Evolutionary conservation across 169 alveolate genomes (phyloP).

Genomic region (Besnoitia besnoiti): DNA sequence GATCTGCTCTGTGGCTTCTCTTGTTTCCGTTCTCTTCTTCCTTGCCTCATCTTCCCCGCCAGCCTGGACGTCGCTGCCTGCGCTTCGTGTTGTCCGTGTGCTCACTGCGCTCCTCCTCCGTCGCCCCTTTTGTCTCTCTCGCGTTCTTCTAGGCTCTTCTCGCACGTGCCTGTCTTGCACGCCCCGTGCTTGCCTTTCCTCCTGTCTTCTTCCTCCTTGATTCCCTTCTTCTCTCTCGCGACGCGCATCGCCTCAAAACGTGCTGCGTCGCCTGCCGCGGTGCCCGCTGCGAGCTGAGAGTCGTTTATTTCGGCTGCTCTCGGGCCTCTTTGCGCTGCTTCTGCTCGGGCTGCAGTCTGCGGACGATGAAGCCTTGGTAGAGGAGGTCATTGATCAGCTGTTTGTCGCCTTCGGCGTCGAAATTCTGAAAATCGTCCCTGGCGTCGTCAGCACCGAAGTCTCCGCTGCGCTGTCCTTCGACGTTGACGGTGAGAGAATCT

Average conservation of each 20-base stretch:
- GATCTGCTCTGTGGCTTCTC: not conserved
- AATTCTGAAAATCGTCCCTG: constrained; percentile 83
- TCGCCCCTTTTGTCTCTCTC: not conserved
- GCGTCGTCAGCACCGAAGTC: constrained; percentile 86
- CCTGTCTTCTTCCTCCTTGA: too few relatives aligned
- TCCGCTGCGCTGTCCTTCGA: constrained; percentile 86
- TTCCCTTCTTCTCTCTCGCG: too few relatives aligned
- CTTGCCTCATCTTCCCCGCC: not conserved
- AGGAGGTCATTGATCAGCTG: constrained; percentile 75
- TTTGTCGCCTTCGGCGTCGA: constrained; percentile 82
- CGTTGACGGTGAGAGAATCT: constrained; percentile 57
- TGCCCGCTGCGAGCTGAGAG: too few relatives aligned
- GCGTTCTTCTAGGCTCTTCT: not conserved
- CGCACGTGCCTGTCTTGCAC: not conserved
- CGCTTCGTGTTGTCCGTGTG: not conserved
- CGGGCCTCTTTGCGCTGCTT: too few relatives aligned
- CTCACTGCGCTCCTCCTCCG: not conserved
- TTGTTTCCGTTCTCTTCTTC: not conserved
- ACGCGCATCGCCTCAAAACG: too few relatives aligned
- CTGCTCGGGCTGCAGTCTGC: too few relatives aligned
- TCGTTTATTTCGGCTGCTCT: too few relatives aligned
- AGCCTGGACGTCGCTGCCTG: too few relatives aligned
- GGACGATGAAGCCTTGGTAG: constrained; percentile 24
- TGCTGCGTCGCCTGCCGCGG: too few relatives aligned
- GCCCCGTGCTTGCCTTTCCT: too few relatives aligned